Evolutionary conservation across 805 yeast genomes (phyloP).

Genomic region (Candida railenensis): DNA sequence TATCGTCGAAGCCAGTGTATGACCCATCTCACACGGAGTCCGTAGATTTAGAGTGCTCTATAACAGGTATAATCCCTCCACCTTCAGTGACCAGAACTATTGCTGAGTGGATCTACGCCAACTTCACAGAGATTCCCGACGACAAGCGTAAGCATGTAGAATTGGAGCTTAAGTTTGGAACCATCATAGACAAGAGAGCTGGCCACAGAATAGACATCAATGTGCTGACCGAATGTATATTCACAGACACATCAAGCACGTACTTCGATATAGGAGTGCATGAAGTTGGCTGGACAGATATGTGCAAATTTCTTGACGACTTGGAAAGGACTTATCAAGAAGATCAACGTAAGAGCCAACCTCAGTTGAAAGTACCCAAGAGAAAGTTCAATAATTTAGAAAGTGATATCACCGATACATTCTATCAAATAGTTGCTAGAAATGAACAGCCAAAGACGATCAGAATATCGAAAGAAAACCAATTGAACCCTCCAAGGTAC

Average conservation of each 20-base stretch:
- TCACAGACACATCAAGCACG: constrained; percentile 54
- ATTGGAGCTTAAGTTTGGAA: constrained; percentile 73
- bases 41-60: constrained; percentile 47
- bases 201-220: constrained; percentile 66
- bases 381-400: constrained; percentile 60
- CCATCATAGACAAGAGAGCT: constrained; percentile 60
- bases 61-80: constrained; percentile 74
- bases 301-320: constrained; percentile 53
- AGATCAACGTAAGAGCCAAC: constrained; percentile 21
- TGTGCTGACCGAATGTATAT: constrained; percentile 66
- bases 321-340: constrained; percentile 51
- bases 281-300: constrained; percentile 56
- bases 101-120: constrained; percentile 88
- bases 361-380: constrained; percentile 25
- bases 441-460: constrained; percentile 64
- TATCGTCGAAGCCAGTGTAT: constrained; percentile 29
- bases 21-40: constrained; percentile 29
- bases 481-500: constrained; percentile 61
- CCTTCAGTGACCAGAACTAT: constrained; percentile 79
- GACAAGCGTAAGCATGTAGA: constrained; percentile 58
- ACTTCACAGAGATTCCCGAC: constrained; percentile 60
- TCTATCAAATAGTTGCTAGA: constrained; percentile 60
- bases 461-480: constrained; percentile 63
- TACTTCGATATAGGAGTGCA: constrained; percentile 67
- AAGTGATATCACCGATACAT: constrained; percentile 60